Evolutionary conservation across 768 basidiomycete genomes (phyloP).

Genomic region (Suillus subluteus): DNA sequence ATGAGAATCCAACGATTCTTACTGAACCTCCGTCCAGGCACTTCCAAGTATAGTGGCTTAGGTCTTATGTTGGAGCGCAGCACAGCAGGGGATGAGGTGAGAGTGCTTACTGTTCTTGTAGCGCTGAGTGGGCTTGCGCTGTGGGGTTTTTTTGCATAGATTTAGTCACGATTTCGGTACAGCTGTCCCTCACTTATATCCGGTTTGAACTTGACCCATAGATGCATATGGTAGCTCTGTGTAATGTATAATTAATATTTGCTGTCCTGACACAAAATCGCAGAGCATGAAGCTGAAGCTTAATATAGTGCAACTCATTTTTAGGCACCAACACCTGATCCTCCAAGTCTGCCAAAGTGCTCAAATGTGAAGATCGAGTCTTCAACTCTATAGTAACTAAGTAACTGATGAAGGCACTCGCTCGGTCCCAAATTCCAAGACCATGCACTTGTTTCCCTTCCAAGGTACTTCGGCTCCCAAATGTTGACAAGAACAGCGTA

Average conservation of each 20-base stretch:
- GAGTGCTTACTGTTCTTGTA: constrained; percentile 28
- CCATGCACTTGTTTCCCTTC: too few species aligned
- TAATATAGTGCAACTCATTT: too few species aligned
- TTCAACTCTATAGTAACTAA: too few species aligned
- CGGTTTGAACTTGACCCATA: not conserved
- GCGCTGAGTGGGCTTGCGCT: constrained; percentile 34
- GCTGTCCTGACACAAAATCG: not conserved
- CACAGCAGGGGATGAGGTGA: constrained; percentile 69
- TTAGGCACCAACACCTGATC: too few species aligned
- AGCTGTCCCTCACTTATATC: not conserved
- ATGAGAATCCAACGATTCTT: constrained; percentile 26
- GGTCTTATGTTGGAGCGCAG: constrained; percentile 58
- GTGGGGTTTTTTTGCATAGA: constrained; percentile 34
- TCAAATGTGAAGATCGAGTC: too few species aligned
- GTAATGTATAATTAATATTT: not conserved
- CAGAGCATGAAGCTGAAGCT: too few species aligned
- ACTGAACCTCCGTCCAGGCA: constrained; percentile 35
- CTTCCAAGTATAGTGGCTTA: constrained; percentile 43
- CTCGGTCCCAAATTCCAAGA: too few species aligned
- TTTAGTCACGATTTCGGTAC: not conserved
- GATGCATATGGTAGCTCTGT: not conserved
- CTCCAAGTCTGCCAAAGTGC: too few species aligned
- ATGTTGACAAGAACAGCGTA: too few species aligned
- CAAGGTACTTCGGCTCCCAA: too few species aligned
- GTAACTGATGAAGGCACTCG: too few species aligned